A percentile compares a stretch with the other conserved stretches of the same genome.
These are phyloP conservation scores for Mortierella sp. DNA, from an alignment of 371 early-diverging fungal genomes.

Conservation along the genomic window DNA sequence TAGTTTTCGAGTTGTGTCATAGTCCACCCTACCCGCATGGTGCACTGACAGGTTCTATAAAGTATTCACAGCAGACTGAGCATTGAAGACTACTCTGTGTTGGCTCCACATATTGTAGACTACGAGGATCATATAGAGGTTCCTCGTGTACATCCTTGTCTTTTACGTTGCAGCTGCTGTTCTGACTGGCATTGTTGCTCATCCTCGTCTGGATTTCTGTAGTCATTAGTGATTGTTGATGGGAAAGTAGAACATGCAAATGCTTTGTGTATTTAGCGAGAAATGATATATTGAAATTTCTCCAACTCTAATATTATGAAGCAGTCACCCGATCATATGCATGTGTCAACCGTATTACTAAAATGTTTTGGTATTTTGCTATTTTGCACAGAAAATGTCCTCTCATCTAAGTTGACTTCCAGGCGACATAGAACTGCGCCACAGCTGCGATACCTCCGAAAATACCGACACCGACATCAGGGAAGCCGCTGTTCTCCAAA, in stretches of 20 bases:
- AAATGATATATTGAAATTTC: not conserved
- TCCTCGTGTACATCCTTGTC: conserved; percentile 14
- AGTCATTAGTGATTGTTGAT: conserved; percentile 7
- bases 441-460: conserved; percentile 94
- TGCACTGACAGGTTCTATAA: conserved; percentile 54
- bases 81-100: conserved; percentile 54
- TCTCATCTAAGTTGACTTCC: conserved; percentile 71
- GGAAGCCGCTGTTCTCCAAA: conserved; percentile 83
- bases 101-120: conserved; percentile 50
- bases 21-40: conserved; percentile 47
- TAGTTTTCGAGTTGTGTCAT: not conserved
- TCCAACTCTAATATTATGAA: not conserved
- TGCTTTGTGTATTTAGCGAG: not conserved
- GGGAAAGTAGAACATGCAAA: conserved; percentile 1
- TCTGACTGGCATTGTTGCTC: not conserved
- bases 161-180: conserved; percentile 8
- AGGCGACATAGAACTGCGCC: conserved; percentile 86
- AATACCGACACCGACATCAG: conserved; percentile 91
- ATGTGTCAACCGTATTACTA: not conserved
- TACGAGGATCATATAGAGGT: conserved; percentile 39
- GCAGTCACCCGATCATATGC: not conserved
- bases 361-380: not conserved
- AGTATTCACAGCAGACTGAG: conserved; percentile 54
- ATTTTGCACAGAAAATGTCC: not conserved
- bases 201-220: conserved; percentile 4